Evolutionary conservation across 2,329 filamentous ascomycete genomes (phyloP).

Genomic region (Colletotrichum lini): DNA sequence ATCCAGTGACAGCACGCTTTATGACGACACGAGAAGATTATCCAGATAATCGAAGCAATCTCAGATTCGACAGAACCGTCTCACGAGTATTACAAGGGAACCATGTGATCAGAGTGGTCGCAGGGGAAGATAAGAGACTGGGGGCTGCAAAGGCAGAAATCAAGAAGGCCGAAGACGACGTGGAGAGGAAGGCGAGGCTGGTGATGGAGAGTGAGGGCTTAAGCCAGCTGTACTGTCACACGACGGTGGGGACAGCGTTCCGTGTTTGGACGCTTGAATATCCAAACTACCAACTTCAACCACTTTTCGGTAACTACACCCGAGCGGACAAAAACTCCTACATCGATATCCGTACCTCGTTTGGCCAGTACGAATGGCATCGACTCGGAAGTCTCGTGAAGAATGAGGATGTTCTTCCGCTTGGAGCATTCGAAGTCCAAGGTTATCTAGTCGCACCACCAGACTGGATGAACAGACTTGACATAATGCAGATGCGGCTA

Average conservation of each 20-base stretch:
- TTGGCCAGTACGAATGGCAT: constrained; percentile 13
- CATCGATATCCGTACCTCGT: constrained; percentile 7
- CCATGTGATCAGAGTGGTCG: constrained; percentile 1
- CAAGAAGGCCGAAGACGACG: constrained; percentile 12
- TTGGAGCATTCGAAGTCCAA: background rate
- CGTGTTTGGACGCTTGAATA: no score
- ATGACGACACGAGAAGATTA: constrained; percentile 2
- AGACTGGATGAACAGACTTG: background rate
- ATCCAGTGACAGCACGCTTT: constrained; percentile 2
- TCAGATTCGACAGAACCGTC: constrained; percentile 8
- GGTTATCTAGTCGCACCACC: background rate
- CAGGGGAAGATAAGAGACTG: constrained; percentile 9
- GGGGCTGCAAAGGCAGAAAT: background rate
- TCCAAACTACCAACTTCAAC: no score
- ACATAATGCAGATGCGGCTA: background rate
- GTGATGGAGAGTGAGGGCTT: no score
- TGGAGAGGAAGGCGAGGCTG: background rate
- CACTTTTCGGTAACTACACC: background rate
- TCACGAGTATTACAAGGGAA: background rate
- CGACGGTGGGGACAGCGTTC: background rate
- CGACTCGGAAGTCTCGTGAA: constrained; percentile 9
- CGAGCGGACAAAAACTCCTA: background rate
- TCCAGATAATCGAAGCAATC: background rate
- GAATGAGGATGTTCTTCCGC: background rate
- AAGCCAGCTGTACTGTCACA: no score